Evolutionary conservation across 495 filamentous ascomycete genomes (phyloP).

Genomic region (Penicillium daleae): DNA sequence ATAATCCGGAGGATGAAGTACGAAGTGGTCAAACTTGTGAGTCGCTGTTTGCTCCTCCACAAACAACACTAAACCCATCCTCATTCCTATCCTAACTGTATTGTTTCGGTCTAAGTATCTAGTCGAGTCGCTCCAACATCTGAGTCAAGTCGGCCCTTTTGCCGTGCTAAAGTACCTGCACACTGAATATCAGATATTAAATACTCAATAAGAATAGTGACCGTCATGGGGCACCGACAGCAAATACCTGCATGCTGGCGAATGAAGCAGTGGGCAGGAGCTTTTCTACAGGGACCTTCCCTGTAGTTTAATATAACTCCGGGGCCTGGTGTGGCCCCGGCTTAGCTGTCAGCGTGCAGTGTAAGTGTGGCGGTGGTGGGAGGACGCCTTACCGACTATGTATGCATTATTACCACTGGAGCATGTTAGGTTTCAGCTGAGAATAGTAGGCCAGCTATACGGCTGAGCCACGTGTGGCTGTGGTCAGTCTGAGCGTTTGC

Average conservation of each 20-base stretch:
- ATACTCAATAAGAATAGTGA: neutral
- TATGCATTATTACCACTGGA: neutral
- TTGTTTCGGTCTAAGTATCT: neutral
- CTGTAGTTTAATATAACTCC: slow-evolving; percentile 18
- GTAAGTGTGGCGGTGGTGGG: slow-evolving; percentile 10
- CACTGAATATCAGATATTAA: neutral
- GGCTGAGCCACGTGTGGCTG: neutral
- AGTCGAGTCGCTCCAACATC: neutral
- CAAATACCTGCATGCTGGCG: neutral
- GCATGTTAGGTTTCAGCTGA: neutral
- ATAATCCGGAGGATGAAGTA: neutral
- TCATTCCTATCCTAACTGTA: neutral
- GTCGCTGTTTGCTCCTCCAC: neutral
- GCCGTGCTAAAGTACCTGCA: neutral
- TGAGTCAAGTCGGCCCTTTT: neutral
- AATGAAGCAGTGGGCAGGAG: neutral
- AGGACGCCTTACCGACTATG: neutral
- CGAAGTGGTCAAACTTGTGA: neutral
- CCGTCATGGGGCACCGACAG: neutral
- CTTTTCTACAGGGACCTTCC: slow-evolving; percentile 15
- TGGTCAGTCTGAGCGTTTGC: neutral
- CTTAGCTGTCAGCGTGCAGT: slow-evolving; percentile 1
- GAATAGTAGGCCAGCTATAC: neutral
- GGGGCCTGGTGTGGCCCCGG: neutral
- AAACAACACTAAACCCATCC: neutral